Conservation (phyloP, 1,284 basidiomycete genomes). For the Apiotrichum sp. region DNA sequence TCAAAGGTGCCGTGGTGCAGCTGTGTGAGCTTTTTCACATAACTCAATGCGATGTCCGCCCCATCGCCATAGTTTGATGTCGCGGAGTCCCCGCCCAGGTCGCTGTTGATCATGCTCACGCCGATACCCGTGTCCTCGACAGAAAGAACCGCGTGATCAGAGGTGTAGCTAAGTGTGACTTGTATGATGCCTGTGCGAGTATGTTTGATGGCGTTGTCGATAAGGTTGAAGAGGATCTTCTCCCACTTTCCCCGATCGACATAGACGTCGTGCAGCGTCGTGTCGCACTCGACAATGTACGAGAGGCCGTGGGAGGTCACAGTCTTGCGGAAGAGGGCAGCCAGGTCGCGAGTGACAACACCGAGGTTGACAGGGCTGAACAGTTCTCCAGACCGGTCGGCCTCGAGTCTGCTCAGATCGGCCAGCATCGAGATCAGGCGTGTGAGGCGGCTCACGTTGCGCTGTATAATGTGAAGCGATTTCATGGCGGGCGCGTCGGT, state of each 20-base stretch:
- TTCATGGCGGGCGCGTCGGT: constrained; percentile 33
- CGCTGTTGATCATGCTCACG: constrained; percentile 40
- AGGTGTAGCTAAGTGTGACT: constrained; percentile 27
- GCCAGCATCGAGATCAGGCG: constrained; percentile 44
- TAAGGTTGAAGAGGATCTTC: constrained; percentile 47
- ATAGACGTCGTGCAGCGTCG: constrained; percentile 32
- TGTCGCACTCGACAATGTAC: constrained; percentile 44
- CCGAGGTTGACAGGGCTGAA: constrained; percentile 46
- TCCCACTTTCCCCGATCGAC: constrained; percentile 49
- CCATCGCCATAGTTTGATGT: constrained; percentile 43
- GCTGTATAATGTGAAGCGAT: constrained; percentile 35
- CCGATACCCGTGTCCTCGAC: constrained; percentile 48
- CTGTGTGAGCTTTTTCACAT: constrained; percentile 46
- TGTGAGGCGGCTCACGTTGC: constrained; percentile 38
- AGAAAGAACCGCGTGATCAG: constrained; percentile 26
- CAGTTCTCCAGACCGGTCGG: constrained; percentile 38
- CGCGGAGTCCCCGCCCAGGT: constrained; percentile 42
- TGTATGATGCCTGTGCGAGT: constrained; percentile 31
- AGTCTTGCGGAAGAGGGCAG: constrained; percentile 43
- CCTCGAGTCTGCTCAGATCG: constrained; percentile 44
- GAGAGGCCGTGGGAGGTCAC: constrained; percentile 35
- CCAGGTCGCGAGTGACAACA: constrained; percentile 43
- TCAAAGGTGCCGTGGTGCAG: constrained; percentile 46
- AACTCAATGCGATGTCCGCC: constrained; percentile 45
- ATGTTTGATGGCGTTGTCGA: constrained; percentile 46